Evolutionary conservation across 208 protist genomes (phyloP), one percentile per base, ranked within the genome.

Genomic region (Crithidia thermophila): DNA sequence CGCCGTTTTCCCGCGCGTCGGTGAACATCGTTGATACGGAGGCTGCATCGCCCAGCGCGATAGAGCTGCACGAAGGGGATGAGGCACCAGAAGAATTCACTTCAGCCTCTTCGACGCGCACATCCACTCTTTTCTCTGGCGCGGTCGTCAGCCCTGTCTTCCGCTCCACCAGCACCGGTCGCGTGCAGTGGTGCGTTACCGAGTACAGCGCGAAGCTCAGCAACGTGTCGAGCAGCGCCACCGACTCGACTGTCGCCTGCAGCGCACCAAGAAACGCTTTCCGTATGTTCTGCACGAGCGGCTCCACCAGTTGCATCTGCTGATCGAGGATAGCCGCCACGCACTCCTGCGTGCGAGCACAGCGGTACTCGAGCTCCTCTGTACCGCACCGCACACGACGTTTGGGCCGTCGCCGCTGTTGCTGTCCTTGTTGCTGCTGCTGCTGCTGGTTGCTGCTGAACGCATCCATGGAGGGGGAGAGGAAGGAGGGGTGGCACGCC

Each of bases 141-240:
- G 59, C 55, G 8, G 61, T 82, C 27, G 62, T 79, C 40, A 39
- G 39, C 60, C 53, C 66, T 16, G 65, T 75, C 42, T 31, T 55
- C 66, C 21, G 47, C 40, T 66, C 72, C 16, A 68, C 50, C 37
- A 84, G 33, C 23, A 72, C 65, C 8, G 90, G 84, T 11, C 88
- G 80, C 18, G 78, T 70, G 50, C 84, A 80, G 42, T 60, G 61
- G 51, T 88, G 64, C 18, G 79, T 34, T 16, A 77, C 39, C 1
- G 88, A 62, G 75, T 93, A 93, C 18, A 70, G 37, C 5, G 82
- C 79, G 37, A 94, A 94, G 16, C 80, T 74, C 10, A 92, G 56
- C 7, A 98, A 70, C 51, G 94, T 86, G 67, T 98, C 95, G 0
- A 98, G 73, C 72, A 98, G 79, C 10, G 93, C 84, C 14, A 98